Base-by-base conservation (phyloP, 148 eudicot genomes). In the Camellia lanceoleosa region DNA sequence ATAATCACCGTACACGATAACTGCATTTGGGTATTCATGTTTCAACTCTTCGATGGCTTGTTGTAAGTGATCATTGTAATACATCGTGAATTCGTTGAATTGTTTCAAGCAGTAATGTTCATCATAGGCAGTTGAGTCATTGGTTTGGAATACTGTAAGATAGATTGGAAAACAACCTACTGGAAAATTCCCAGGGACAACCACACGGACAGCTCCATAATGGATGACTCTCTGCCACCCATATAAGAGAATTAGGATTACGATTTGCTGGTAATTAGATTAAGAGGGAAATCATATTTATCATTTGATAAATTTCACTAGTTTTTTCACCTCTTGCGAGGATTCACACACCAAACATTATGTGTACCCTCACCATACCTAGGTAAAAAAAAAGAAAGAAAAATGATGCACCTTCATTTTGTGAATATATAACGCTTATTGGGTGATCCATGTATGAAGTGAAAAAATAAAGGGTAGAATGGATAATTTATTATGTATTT, bases 141-240 rank as follows among this genome's bases (percentile, higher is more conserved):
- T 68, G 47, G 66, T 73, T 62, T 7, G 59, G 20, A 71, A 67
- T 65, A 63, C 77, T 23, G 84, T 73, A 3, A 84, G 43, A 71
- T 69, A 79, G 41, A 79, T 70, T 6, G 89, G 89, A 12, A 78
- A 78, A 14, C 81, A 80, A 15, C 82, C 87, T 59, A 74, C 14
- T 30, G 84, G 82, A 49, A 87, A 84, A 23, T 18, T 73, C 13
- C 87, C 87, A 2, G 85, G 82, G 6, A 84, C 83, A 30, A 84
- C 47, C 19, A 87, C 73, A 46, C 73, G 73, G 44, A 52, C 23
- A 8, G 73, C 89, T 38, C 85, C 85, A 64, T 58, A 44, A 1
- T 44, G 20, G 13, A 87, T 74, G n/a, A 82, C 78, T 58, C 61
- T 78, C 89, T 87, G 51, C 44, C 73, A 46, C 30, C 6, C 56